A percentile compares a stretch with the other conserved stretches of the same genome.
These are phyloP conservation scores for Trichoderma simmonsii DNA, from an alignment of 2,329 filamentous ascomycete species.

Conservation along the genomic window DNA sequence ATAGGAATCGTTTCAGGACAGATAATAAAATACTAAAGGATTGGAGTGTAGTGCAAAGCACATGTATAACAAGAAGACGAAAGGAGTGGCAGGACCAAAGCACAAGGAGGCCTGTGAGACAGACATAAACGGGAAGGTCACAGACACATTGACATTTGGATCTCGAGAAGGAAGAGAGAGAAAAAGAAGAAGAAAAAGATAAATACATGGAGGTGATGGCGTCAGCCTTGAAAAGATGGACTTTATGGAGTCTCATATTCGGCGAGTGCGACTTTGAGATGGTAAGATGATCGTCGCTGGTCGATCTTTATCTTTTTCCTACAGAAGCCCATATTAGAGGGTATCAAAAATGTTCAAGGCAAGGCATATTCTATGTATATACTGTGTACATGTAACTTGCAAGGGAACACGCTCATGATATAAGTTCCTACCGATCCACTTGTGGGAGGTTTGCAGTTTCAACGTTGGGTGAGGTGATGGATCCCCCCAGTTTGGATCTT, in stretches of 20 bases:
- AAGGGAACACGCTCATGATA: neutral
- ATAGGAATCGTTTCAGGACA: neutral
- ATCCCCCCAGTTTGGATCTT: conserved; percentile 1
- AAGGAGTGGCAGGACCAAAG: conserved; percentile 2
- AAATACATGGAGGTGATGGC: neutral
- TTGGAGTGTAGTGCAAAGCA: neutral
- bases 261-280: neutral
- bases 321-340: neutral
- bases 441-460: neutral
- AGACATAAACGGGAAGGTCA: conserved; percentile 5
- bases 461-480: neutral
- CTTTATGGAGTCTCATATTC: neutral
- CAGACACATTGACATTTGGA: neutral
- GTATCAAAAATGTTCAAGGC: neutral
- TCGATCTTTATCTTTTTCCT: neutral
- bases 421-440: neutral
- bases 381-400: neutral
- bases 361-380: neutral
- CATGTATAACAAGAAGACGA: neutral
- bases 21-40: neutral
- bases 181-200: neutral
- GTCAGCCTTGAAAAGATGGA: neutral
- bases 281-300: neutral
- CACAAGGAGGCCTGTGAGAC: neutral
- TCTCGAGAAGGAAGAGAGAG: neutral